A percentile compares a stretch with the other conserved stretches of the same genome.
These are phyloP conservation scores for Zopfia rhizophila DNA, from an alignment of 2,329 filamentous ascomycete species.

Conservation along the genomic window DNA sequence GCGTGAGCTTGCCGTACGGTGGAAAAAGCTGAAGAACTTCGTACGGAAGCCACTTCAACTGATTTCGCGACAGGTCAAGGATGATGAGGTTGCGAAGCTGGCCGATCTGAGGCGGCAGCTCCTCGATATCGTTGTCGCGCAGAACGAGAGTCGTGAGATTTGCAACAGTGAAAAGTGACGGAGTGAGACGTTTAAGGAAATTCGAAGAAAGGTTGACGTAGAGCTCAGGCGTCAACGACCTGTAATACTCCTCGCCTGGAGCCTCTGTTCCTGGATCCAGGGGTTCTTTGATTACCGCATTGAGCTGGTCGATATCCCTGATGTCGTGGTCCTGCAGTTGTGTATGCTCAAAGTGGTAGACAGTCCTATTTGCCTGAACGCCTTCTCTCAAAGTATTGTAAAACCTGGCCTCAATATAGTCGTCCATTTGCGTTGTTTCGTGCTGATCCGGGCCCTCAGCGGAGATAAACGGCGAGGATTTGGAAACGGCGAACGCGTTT, in stretches of 20 bases:
- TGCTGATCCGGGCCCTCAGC: too few species aligned
- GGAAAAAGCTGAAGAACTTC: constrained; percentile 34
- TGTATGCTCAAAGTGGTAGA: constrained; percentile 26
- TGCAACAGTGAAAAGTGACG: constrained; percentile 37
- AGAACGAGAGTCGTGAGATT: constrained; percentile 38
- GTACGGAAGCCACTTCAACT: constrained; percentile 35
- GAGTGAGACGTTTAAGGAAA: constrained; percentile 28
- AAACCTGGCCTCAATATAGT: too few species aligned
- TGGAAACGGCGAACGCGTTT: too few species aligned
- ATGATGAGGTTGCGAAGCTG: constrained; percentile 29
- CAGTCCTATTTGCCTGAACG: constrained; percentile 27
- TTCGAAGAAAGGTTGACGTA: constrained; percentile 37
- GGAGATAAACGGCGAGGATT: too few species aligned
- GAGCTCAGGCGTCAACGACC: constrained; percentile 41
- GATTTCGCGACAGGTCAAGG: constrained; percentile 37
- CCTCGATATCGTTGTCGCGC: constrained; percentile 35
- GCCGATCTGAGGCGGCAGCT: constrained; percentile 39
- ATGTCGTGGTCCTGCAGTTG: constrained; percentile 36
- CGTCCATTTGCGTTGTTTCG: too few species aligned
- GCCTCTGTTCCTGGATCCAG: constrained; percentile 36
- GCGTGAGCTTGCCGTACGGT: constrained; percentile 25
- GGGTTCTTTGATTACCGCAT: constrained; percentile 35
- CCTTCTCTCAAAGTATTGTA: constrained; percentile 17
- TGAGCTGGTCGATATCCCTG: constrained; percentile 34
- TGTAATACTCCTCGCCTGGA: constrained; percentile 40